A percentile compares a stretch with the other conserved stretches of the same genome.
Conservation (phyloP, 164 flowering plant species). For the Amborella trichopoda region DNA sequence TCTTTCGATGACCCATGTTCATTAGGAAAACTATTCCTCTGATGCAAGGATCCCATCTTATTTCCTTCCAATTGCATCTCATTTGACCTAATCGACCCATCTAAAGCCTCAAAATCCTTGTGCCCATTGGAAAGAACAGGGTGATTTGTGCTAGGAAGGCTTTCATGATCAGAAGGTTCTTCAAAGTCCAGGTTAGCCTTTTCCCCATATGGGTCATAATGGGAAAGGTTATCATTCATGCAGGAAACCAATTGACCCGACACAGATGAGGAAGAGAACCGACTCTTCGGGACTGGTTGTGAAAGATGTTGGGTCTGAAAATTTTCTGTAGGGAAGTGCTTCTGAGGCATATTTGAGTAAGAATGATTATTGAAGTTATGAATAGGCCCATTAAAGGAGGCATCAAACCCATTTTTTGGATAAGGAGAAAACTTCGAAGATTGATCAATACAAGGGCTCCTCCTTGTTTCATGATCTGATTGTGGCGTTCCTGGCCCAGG, state of each 20-base stretch:
- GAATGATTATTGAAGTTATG: too few relatives aligned
- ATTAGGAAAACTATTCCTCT: conserved; percentile 22
- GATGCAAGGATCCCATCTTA: conserved; percentile 23
- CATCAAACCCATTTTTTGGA: too few relatives aligned
- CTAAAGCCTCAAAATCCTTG: conserved; percentile 11
- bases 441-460: too few relatives aligned
- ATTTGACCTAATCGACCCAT: too few relatives aligned
- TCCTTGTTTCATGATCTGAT: conserved; percentile 21
- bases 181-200: conserved; percentile 7
- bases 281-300: background rate
- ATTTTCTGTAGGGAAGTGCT: conserved; percentile 3
- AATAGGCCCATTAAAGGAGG: too few relatives aligned
- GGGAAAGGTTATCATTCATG: conserved; percentile 12
- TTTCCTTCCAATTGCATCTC: too few relatives aligned
- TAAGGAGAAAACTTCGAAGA: too few relatives aligned
- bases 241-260: conserved; percentile 11
- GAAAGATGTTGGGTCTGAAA: background rate
- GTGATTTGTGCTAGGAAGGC: conserved; percentile 6
- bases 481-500: conserved; percentile 28
- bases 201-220: conserved; percentile 13
- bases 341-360: background rate
- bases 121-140: conserved; percentile 7
- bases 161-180: conserved; percentile 8
- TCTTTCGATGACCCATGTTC: conserved; percentile 42
- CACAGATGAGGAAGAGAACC: conserved; percentile 9